These are phyloP conservation scores for Aspergillus saccharolyticus DNA, from an alignment of 495 filamentous ascomycete genomes.

Conservation along the genomic window DNA sequence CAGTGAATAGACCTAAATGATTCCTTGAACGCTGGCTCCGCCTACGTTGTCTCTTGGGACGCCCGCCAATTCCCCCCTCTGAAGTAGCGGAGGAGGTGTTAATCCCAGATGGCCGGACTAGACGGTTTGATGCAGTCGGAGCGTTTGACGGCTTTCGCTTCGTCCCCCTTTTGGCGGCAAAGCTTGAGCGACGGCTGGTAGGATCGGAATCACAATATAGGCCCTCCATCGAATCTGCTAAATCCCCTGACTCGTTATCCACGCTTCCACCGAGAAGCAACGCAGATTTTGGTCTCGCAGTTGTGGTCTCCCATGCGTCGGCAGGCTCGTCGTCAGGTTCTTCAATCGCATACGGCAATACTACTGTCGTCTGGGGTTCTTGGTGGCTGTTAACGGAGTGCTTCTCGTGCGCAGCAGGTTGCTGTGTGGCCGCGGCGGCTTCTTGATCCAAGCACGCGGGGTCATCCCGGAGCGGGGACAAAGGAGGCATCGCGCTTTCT, in stretches of 20 bases:
- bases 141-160: slow-evolving; percentile 33
- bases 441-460: background rate
- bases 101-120: background rate
- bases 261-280: slow-evolving; percentile 17
- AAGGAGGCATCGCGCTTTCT: background rate
- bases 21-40: slow-evolving; percentile 16
- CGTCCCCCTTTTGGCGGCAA: slow-evolving; percentile 24
- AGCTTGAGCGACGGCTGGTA: background rate
- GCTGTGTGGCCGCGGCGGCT: too few species aligned
- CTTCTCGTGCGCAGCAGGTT: background rate
- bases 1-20: background rate
- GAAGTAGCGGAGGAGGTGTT: slow-evolving; percentile 9
- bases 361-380: slow-evolving; percentile 8
- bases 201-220: slow-evolving; percentile 24
- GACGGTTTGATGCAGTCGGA: background rate
- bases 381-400: background rate
- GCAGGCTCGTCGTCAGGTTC: slow-evolving; percentile 37
- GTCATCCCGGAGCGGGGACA: background rate
- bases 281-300: slow-evolving; percentile 8
- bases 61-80: slow-evolving; percentile 10
- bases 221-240: slow-evolving; percentile 29
- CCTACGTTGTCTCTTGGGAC: slow-evolving; percentile 27
- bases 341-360: slow-evolving; percentile 42
- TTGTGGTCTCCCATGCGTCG: background rate
- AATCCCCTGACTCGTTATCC: slow-evolving; percentile 32